Base-by-base conservation (phyloP, 257 asterid species). In the Henckelia pumila region DNA sequence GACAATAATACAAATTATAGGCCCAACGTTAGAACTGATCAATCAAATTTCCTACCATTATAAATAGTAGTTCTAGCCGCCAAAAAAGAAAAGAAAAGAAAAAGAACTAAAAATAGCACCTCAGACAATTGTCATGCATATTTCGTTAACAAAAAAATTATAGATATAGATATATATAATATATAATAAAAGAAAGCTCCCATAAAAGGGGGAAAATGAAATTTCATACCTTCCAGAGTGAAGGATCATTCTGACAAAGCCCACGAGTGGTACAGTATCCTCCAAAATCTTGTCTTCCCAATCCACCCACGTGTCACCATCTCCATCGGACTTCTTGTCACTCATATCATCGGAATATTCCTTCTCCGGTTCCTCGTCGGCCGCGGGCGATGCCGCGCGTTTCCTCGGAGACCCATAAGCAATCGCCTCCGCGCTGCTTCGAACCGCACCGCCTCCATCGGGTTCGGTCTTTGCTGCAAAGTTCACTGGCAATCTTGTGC, bases 281-380 rank as follows among this genome's bases (percentile, higher is more conserved):
- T 83, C 93, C 81, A 94, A 86, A 83, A 94, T 94, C 85, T 75
- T 86, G 75, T 94, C 96, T 77, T 94, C 99, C 96, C 96, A 91
- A 73, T 94, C 96, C 33, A 94, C 82, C 96, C 89, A 83, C 65
- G 77, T 71, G 32, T 75, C 86, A 65, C 72, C 89, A 64, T 73
- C 86, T 66, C 82, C 44, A 35, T 9, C 44, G 5, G 14, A 13
- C 44, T 30, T 28, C 30, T 28, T 28, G 30, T 28, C 30, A 28
- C 7, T 28, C 30, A 3, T 28, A 28, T 28, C 30, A 3, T 28
- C 9, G 35, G 35, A 30, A 30, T 30, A 30, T 30, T 30, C 35
- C 35, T 30, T 7, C 35, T 30, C 35, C 9, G 14, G 11, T 35
- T 35, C n/a, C n/a, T 40, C 50, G 13, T 40, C 6, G 50, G 50